These are phyloP conservation scores for Mycena rosella DNA, from an alignment of 768 basidiomycete genomes.

Conservation along the genomic window DNA sequence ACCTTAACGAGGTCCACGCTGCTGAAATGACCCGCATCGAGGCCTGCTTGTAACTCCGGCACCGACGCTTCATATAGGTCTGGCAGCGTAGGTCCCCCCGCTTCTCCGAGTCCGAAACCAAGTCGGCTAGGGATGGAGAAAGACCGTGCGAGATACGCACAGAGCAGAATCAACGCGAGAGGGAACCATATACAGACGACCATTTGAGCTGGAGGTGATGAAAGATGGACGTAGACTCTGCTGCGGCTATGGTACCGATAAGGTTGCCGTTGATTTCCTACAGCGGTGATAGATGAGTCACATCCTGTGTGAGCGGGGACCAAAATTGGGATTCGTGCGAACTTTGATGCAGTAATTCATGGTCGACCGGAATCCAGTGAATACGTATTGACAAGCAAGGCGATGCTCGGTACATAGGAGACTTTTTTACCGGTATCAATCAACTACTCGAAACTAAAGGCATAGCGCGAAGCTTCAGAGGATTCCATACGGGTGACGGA, in stretches of 20 bases:
- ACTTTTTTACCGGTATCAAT: conserved; percentile 12
- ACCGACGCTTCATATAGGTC: conserved; percentile 75
- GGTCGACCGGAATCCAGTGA: conserved; percentile 4
- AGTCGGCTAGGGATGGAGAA: conserved; percentile 14
- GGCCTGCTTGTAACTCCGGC: conserved; percentile 64
- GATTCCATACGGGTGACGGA: too few species aligned
- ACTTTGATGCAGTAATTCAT: conserved; percentile 1
- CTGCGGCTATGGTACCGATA: neutral
- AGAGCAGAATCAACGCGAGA: conserved; percentile 13
- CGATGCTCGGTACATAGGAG: conserved; percentile 6
- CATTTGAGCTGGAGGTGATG: conserved; percentile 3
- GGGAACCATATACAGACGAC: conserved; percentile 8
- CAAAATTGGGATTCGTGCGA: conserved; percentile 13
- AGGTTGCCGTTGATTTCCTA: conserved; percentile 1
- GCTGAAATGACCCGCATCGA: conserved; percentile 63
- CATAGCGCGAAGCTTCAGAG: too few species aligned
- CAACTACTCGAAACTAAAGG: neutral
- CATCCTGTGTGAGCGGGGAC: conserved; percentile 10
- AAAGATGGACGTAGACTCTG: neutral
- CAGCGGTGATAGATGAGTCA: conserved; percentile 14
- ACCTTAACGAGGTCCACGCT: conserved; percentile 76
- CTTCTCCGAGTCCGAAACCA: neutral
- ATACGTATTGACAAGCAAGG: conserved; percentile 14
- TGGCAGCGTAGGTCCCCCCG: conserved; percentile 43
- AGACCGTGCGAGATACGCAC: conserved; percentile 11